A percentile compares a stretch with the other conserved stretches of the same genome.
These are phyloP conservation scores for Hanseniaspora sp. DNA, from an alignment of 1,139 yeast species.

Conservation along the genomic window DNA sequence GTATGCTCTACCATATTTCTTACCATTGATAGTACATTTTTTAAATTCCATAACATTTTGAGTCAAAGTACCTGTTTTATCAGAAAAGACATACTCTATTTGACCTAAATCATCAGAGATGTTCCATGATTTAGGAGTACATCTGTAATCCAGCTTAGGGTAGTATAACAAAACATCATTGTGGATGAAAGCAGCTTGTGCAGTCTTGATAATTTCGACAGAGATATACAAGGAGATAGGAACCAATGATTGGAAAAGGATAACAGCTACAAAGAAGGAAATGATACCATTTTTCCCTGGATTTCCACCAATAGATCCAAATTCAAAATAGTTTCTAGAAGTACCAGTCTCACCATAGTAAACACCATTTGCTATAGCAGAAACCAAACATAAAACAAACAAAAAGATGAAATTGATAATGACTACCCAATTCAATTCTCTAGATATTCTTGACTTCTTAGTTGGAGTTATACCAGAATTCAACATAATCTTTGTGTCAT, in stretches of 20 bases:
- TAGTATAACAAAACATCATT: slow-evolving; percentile 83
- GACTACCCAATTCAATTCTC: slow-evolving; percentile 74
- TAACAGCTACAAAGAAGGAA: slow-evolving; percentile 78
- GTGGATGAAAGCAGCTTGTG: slow-evolving; percentile 86
- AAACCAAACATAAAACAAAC: slow-evolving; percentile 66
- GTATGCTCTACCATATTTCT: slow-evolving; percentile 79
- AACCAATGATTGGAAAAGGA: slow-evolving; percentile 79
- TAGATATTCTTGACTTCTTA: slow-evolving; percentile 69
- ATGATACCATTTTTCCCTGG: slow-evolving; percentile 73
- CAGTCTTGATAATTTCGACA: slow-evolving; percentile 85
- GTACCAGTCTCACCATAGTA: slow-evolving; percentile 44
- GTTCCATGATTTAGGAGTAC: slow-evolving; percentile 94
- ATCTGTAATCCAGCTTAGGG: slow-evolving; percentile 76
- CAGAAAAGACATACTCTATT: slow-evolving; percentile 88
- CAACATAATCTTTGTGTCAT: slow-evolving; percentile 82
- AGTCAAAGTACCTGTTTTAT: slow-evolving; percentile 92
- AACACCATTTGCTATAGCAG: slow-evolving; percentile 75
- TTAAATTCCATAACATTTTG: slow-evolving; percentile 96
- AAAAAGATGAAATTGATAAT: slow-evolving; percentile 63
- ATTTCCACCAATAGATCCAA: slow-evolving; percentile 46
- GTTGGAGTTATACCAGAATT: slow-evolving; percentile 91
- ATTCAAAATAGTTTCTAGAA: slow-evolving; percentile 65
- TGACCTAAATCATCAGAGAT: slow-evolving; percentile 96
- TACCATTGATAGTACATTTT: slow-evolving; percentile 81
- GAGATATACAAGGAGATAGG: slow-evolving; percentile 93